These are phyloP conservation scores for Grosmannia huntii DNA, from an alignment of 2,329 filamentous ascomycete genomes.

Conservation along the genomic window DNA sequence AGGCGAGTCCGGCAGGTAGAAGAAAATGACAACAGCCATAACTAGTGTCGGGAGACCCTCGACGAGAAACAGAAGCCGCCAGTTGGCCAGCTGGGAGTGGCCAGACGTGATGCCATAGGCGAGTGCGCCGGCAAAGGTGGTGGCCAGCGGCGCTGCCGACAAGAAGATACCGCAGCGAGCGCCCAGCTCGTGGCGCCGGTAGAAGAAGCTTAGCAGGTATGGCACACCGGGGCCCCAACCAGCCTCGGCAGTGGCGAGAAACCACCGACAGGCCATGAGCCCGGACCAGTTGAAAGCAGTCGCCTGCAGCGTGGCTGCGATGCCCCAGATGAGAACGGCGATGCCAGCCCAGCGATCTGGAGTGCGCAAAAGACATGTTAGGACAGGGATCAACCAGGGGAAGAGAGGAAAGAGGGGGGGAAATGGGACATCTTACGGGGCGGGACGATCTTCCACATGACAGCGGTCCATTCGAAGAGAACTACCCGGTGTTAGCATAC, in stretches of 20 bases:
- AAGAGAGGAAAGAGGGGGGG: neutral
- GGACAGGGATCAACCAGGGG: neutral
- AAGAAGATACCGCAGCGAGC: slow-evolving; percentile 60
- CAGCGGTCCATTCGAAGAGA: slow-evolving; percentile 27
- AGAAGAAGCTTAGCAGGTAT: slow-evolving; percentile 33
- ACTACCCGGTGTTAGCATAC: slow-evolving; percentile 13
- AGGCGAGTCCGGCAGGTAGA: slow-evolving; percentile 39
- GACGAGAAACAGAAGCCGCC: slow-evolving; percentile 53
- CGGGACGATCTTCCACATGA: slow-evolving; percentile 29
- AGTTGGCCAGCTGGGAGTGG: slow-evolving; percentile 41
- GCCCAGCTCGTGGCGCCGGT: slow-evolving; percentile 47
- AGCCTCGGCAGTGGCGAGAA: slow-evolving; percentile 30
- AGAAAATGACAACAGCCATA: slow-evolving; percentile 40
- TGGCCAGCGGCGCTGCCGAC: slow-evolving; percentile 53
- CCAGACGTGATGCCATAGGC: slow-evolving; percentile 53
- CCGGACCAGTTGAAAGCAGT: slow-evolving; percentile 21
- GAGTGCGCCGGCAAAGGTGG: slow-evolving; percentile 51
- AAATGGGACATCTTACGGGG: slow-evolving; percentile 18
- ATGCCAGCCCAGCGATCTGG: slow-evolving; percentile 17
- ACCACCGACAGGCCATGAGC: slow-evolving; percentile 25
- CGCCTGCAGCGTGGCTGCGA: slow-evolving; percentile 20
- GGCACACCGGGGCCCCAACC: slow-evolving; percentile 28
- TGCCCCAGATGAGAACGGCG: slow-evolving; percentile 17
- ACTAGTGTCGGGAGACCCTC: slow-evolving; percentile 49
- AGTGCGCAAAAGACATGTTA: neutral